Percentiles rank a stretch among this genome's conserved stretches.
Evolutionary conservation across 75 land plant genomes (phyloP).

Genomic region (Cunninghamia lanceolata): DNA sequence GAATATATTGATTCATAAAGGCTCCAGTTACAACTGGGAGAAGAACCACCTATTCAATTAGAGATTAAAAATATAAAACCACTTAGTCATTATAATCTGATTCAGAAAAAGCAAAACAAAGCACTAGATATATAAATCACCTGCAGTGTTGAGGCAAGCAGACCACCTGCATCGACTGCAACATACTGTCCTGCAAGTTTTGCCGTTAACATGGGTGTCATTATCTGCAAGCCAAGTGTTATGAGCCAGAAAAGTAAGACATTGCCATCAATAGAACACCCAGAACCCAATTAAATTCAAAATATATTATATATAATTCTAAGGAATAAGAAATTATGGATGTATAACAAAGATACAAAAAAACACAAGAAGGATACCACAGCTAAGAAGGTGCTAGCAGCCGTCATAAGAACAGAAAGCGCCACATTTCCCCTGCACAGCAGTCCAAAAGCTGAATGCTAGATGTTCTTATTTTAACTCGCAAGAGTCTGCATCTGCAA

Average conservation of each 20-base stretch:
- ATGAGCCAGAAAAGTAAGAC: not conserved
- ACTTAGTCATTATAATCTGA: not conserved
- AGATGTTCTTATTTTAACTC: slow-evolving; percentile 3
- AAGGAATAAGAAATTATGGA: no score
- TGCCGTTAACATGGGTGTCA: slow-evolving; percentile 88
- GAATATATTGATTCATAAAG: slow-evolving; percentile 70
- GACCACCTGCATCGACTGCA: slow-evolving; percentile 71
- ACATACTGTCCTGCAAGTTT: slow-evolving; percentile 89
- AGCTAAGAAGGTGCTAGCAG: slow-evolving; percentile 88
- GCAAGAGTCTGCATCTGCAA: not conserved
- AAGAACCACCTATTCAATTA: slow-evolving; percentile 68
- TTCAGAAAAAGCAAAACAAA: not conserved
- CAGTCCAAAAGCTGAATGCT: slow-evolving; percentile 18
- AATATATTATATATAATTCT: not conserved
- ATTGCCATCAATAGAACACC: not conserved
- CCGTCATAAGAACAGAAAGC: slow-evolving; percentile 89
- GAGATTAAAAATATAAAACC: not conserved
- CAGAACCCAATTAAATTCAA: not conserved
- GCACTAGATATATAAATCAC: slow-evolving; percentile 12
- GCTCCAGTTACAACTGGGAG: slow-evolving; percentile 81
- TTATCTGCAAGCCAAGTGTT: slow-evolving; percentile 55
- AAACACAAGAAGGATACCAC: slow-evolving; percentile 31
- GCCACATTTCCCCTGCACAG: slow-evolving; percentile 75
- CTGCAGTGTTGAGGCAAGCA: slow-evolving; percentile 59
- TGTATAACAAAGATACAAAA: not conserved